Evolutionary conservation across 257 asterid species (phyloP), one percentile per base, ranked within the genome.

Genomic region (Cordia subcordata): DNA sequence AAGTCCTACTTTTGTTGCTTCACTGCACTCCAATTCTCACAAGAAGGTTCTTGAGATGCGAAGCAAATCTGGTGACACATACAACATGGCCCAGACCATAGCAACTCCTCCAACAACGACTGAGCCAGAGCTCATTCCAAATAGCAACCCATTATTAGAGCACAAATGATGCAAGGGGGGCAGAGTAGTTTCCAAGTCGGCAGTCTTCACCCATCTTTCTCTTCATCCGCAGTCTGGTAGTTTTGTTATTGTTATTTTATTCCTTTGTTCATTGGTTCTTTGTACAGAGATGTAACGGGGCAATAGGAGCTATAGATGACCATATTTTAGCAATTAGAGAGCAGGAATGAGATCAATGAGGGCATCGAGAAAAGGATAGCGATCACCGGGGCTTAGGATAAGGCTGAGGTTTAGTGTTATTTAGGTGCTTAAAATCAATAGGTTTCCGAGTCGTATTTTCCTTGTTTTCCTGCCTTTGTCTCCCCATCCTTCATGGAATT

Each of bases 41-140:
- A 82, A 82, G 82, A 79, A 76, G 67, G 88, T 82, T 21, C 46
- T 79, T 1, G 83, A 82, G 68, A 82, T 82, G 85, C 75, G 88
- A 49, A 71, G 10, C 74, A 64, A 57, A 64, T 55, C 32, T 9
- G 61, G 3, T 46, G 58, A 38, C 18, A 53, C 32, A 21, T 8
- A 4, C 37, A n/a, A 23, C 8, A 16, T 8, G 19, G 32, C 27
- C 1, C 45, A 40, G 38, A 45, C 54, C 1, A 45, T 20, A 4
- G 21, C 58, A 0, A 39, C 66, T 20, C 47, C 64, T 17, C 57
- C 72, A 16, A 47, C 67, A 0, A 20, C 64, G 22, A 16, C 53
- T 47, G 61, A 77, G 57, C 62, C 67, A 13, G 75, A 66, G 55
- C 38, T 67, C 21, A 45, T 64, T 45, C 60, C 73, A 17, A 65